phyloP scores from a whole-genome alignment of 768 basidiomycete species.

The Strobilomyces confusus region DNA sequence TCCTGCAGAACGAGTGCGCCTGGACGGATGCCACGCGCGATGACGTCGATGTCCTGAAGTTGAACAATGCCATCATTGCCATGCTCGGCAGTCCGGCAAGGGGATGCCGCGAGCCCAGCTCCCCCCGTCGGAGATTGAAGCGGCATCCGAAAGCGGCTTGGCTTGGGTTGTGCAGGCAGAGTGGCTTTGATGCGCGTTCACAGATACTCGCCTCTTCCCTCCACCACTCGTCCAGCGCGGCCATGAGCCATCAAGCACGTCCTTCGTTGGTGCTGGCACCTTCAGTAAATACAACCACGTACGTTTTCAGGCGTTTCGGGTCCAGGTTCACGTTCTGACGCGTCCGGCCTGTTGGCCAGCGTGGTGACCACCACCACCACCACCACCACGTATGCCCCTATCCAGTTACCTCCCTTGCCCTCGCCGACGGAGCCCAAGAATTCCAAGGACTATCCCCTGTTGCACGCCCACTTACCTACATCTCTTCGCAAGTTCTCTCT shows the following conservation, averaged over 20 bases:
- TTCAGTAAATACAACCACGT: constrained; percentile 85
- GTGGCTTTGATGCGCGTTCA: constrained; percentile 33
- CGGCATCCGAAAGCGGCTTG: constrained; percentile 24
- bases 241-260: constrained; percentile 61
- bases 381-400: constrained; percentile 87
- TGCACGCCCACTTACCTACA: constrained; percentile 69
- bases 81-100: constrained; percentile 21
- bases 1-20: too few relatives aligned
- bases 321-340: constrained; percentile 16
- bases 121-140: constrained; percentile 18
- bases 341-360: constrained; percentile 37
- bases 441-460: constrained; percentile 73
- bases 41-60: not conserved
- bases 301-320: constrained; percentile 27
- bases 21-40: too few relatives aligned
- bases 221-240: constrained; percentile 29
- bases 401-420: constrained; percentile 72
- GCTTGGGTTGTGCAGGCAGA: constrained; percentile 30
- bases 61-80: constrained; percentile 6
- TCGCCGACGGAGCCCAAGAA: constrained; percentile 69
- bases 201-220: constrained; percentile 19
- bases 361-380: constrained; percentile 91
- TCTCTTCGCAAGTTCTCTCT: constrained; percentile 74
- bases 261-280: constrained; percentile 73
- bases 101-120: constrained; percentile 10